Evolutionary conservation across 805 yeast species (phyloP), one percentile per base, ranked within the genome.

Genomic region (Kazachstania bromeliacearum): DNA sequence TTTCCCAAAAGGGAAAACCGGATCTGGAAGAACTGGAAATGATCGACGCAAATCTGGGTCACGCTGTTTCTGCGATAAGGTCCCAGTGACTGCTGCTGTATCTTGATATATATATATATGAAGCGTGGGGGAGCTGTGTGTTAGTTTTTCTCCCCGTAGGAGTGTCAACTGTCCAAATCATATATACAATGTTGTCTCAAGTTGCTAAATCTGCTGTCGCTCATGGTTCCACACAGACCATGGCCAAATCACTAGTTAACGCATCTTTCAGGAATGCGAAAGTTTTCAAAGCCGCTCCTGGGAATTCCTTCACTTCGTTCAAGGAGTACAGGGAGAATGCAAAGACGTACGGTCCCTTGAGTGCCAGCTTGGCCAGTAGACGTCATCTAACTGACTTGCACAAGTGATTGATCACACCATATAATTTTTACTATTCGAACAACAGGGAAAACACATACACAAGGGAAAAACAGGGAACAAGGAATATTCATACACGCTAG

Each of bases 261-360:
- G 12, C 18, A 5, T 20, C 20, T 20, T 13, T 20, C n/a, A 17
- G 35, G 26, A 35, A 34, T 8, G 31, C 29, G 19, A 29, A 38
- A 2, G 38, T 39, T 6, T 38, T 40, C 28, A 42, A 38, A 28
- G 34, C 28, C 17, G 18, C 42, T 4, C 38, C 53, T 3, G 64
- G 67, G 12, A 58, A 61, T 48, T 56, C 65, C 1, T 61, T 60
- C 42, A 38, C 37, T 8, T 53, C 63, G 0, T 62, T 62, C 39
- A 55, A 57, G 25, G 65, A 61, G 37, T 62, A 62, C 43, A 59
- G 67, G 47, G 58, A 55, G 41, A 49, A 50, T 16, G 64, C 65
- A 9, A 58, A 52, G 38, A 60, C 59, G 30, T 63, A 60, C 39
- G 67, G 67, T 15, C 67, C 66, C 7, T 44, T 61, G 38, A 57